These are phyloP conservation scores for Prunus dulcis DNA, from an alignment of 306 rosid genomes.

Conservation along the genomic window DNA sequence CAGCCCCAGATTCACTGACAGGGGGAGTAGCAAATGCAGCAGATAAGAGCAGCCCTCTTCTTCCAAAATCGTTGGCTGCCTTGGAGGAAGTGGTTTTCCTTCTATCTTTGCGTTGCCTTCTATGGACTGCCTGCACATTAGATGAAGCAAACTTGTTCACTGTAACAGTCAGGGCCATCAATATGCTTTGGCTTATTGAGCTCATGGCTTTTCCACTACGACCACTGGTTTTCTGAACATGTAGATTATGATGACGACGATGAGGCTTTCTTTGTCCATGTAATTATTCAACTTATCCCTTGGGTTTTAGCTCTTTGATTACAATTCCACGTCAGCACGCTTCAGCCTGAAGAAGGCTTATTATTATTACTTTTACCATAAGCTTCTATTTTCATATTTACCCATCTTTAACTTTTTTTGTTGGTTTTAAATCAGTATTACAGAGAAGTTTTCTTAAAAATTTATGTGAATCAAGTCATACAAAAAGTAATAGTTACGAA, in stretches of 20 bases:
- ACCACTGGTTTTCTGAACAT: slow-evolving; percentile 35
- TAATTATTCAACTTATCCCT: background rate
- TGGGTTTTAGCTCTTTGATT: background rate
- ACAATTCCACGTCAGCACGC: background rate
- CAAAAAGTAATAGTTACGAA: background rate
- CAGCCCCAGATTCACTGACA: slow-evolving; percentile 54
- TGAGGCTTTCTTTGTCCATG: slow-evolving; percentile 2
- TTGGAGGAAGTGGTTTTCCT: slow-evolving; percentile 1
- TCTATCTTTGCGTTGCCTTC: slow-evolving; percentile 27
- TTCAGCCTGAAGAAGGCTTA: background rate
- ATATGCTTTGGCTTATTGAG: slow-evolving; percentile 62
- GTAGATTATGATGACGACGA: slow-evolving; percentile 31
- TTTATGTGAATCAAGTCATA: background rate
- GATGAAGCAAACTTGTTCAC: slow-evolving; percentile 78
- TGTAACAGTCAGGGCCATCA: slow-evolving; percentile 81
- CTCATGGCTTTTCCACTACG: slow-evolving; percentile 44
- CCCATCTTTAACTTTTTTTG: too few species aligned
- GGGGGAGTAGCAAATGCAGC: slow-evolving; percentile 48
- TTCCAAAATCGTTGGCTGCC: slow-evolving; percentile 30
- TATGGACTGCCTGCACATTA: slow-evolving; percentile 64
- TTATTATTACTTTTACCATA: background rate
- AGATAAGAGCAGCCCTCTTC: slow-evolving; percentile 66
- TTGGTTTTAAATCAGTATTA: too few species aligned
- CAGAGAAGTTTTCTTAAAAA: too few species aligned
- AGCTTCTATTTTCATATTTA: too few species aligned